Base-by-base conservation (phyloP, 140 eudicot species). In the Erigeron philadelphicus region DNA sequence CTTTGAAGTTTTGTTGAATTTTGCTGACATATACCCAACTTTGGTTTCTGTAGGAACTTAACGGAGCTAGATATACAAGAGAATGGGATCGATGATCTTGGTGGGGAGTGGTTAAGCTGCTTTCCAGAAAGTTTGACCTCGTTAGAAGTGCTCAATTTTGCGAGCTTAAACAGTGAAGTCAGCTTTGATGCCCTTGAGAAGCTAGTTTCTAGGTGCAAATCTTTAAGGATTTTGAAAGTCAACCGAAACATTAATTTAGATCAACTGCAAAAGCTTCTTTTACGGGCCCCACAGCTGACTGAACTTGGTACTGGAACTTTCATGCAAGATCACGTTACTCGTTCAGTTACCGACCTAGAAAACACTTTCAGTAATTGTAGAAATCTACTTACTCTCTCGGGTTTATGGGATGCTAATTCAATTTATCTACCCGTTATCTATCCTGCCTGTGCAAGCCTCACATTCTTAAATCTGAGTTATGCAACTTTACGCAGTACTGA, bases 231-330 rank as follows among this genome's bases (percentile, higher is more conserved):
- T 71, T 70, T 90, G 72, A 83, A 76, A 75, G 86, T 90, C 60
- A 87, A 90, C 68, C 72, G 79, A 9, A 76, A 72, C 57, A 75
- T 90, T 11, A 70, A 45, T 65, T 48, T 87, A 64, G 88, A 85
- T 21, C 87, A 87, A 61, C 49, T 90, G 54, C 86, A 73, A 59
- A 73, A 52, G 59, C 87, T 90, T 40, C 86, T 90, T 55, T 76
- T 77, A 19, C 82, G 49, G 48, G 83, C 89, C 41, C 88, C 97
- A 54, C 81, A 77, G 42, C 57, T 90, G 64, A 40, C 40, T 1
- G 87, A 81, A 80, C 86, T 90, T n/a, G 92, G 95, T 4, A 90
- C 95, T 5, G 97, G 97, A n/a, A 72, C 88, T 25, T 84, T 84
- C 70, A 47, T 55, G 55, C 84, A 78, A 72, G 89, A 84, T 67